Evolutionary conservation across 2,329 filamentous ascomycete species (phyloP), one percentile per base, ranked within the genome.

Genomic region (Blastomyces gilchristii): DNA sequence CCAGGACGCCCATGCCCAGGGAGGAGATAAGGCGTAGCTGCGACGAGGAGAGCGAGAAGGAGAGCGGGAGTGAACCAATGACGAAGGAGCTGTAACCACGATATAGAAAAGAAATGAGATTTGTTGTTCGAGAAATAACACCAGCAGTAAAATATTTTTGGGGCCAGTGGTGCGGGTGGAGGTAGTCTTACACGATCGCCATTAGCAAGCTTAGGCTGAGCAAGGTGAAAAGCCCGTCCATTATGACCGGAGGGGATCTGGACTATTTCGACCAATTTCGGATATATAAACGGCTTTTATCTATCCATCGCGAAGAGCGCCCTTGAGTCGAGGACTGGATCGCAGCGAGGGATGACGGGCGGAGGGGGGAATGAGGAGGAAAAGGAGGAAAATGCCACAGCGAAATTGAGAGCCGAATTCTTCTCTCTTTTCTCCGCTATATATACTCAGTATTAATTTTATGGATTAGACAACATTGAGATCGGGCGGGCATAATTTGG

Each of bases 1-100:
- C 92, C 9, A 99, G 81, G 60, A 99, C 89, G 54, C 94, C 94
- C 75, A 96, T 91, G 61, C 94, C 94, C 73, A 97, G 85, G 63
- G 91, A 92, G 28, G 93, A 95, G 73, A 97, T 89, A 59, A 96
- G 80, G 72, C 93, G 88, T 63, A 97, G 80, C 75, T 96, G 91
- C 53, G 91, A 90, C 65, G 89, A 86, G 39, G 92, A 93, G 34
- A 99, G 83, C 63, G 87, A 85, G 80, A 99, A 90, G 63, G 91
- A 92, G 60, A 99, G 82, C 47, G 94, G 94, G 67, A 99, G 81
- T 68, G 91, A 88, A 76, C 94, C 94, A 69, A 93, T 92, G 63
- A 96, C 83, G 75, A 97, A 97, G 64, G 94, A 97, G 71, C 93
- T 97, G 74, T 61, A 45, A 14, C 22, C 31, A 45, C 7, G 16